phyloP scores from a whole-genome alignment of 371 early-diverging fungal species.

The Circinella minor region DNA sequence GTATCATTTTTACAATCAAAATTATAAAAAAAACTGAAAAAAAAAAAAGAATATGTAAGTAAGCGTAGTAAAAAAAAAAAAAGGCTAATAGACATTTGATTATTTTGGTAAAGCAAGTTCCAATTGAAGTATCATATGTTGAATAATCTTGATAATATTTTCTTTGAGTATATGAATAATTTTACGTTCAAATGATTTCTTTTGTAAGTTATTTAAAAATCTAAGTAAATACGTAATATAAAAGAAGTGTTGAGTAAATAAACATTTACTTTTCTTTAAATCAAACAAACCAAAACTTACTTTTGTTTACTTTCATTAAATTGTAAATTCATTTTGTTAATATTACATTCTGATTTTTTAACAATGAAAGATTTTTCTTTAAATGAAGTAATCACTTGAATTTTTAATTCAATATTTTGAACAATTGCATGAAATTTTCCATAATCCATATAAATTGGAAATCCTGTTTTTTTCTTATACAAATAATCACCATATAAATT shows the following conservation, averaged over 20 bases:
- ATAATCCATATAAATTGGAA: conserved; percentile 15
- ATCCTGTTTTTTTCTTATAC: conserved; percentile 14
- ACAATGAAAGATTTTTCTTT: background rate
- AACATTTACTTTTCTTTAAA: too few species aligned
- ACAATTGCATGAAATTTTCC: background rate
- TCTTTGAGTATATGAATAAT: background rate
- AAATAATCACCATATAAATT: background rate
- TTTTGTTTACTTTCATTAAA: conserved; percentile 8
- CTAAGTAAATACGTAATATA: background rate
- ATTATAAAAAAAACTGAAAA: background rate
- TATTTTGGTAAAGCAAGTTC: background rate
- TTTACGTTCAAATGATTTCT: background rate
- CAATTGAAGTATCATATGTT: background rate
- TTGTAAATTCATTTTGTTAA: background rate
- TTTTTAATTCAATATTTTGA: background rate
- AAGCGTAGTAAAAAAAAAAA: background rate
- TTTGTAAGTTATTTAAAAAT: background rate
- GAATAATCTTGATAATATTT: background rate
- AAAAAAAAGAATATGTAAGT: background rate
- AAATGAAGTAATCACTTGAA: background rate
- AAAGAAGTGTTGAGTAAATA: too few species aligned
- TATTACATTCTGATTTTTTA: background rate
- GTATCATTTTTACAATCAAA: too few species aligned
- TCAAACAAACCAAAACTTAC: too few species aligned
- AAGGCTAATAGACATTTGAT: too few species aligned